phyloP scores from a whole-genome alignment of 2,329 filamentous ascomycete species.

The Colletotrichum sp. region DNA sequence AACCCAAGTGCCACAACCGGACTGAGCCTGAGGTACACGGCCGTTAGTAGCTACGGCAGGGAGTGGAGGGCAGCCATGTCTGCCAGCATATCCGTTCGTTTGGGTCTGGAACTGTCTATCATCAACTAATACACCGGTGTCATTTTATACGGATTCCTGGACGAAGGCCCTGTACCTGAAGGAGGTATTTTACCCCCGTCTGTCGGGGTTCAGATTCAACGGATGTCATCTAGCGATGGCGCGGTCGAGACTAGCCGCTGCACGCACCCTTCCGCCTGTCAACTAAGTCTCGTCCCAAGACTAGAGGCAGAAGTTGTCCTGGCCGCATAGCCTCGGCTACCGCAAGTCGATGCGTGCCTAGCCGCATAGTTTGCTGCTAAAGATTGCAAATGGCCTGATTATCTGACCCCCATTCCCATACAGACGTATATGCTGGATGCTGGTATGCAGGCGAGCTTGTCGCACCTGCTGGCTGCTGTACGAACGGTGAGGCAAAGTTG shows the following conservation, averaged over 20 bases:
- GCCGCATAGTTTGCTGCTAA: background rate
- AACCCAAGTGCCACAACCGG: background rate
- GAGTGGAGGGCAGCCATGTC: background rate
- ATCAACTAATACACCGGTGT: background rate
- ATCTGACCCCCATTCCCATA: background rate
- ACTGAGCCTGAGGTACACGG: background rate
- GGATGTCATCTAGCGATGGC: background rate
- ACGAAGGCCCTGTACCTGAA: background rate
- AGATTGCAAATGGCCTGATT: slow-evolving; percentile 12
- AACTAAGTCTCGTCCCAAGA: background rate
- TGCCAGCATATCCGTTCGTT: background rate
- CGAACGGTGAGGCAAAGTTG: background rate
- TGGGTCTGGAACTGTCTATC: background rate
- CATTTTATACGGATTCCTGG: background rate
- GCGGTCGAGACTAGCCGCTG: background rate
- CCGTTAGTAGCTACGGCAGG: background rate
- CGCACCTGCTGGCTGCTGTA: background rate
- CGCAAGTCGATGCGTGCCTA: background rate
- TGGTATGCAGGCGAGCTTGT: background rate
- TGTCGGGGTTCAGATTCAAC: background rate
- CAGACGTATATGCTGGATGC: background rate
- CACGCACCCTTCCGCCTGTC: slow-evolving; percentile 4
- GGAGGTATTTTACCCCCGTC: background rate
- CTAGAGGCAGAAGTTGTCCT: background rate
- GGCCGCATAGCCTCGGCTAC: background rate